Evolutionary conservation across 371 early-diverging fungal genomes (phyloP).

Genomic region (Smittium mucronatum): DNA sequence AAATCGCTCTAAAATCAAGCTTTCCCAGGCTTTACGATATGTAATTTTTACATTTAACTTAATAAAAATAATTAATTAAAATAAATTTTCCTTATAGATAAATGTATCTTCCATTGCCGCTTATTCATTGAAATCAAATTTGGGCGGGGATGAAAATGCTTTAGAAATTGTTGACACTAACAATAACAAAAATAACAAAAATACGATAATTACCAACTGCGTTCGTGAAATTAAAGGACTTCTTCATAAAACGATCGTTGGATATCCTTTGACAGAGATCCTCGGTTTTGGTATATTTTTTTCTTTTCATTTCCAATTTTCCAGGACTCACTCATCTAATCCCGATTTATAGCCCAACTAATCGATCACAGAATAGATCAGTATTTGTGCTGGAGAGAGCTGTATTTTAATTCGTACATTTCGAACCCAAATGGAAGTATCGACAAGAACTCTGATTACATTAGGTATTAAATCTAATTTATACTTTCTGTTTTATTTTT

Average conservation of each 20-base stretch:
- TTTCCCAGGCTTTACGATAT: not conserved
- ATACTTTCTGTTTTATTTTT: too few species aligned
- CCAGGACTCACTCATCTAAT: too few species aligned
- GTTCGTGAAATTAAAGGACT: not conserved
- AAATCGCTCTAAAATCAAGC: not conserved
- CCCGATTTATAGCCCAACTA: constrained; percentile 19
- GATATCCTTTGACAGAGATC: not conserved
- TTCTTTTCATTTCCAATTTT: constrained; percentile 6
- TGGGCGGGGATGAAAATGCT: not conserved
- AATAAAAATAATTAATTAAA: too few species aligned
- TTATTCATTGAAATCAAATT: not conserved
- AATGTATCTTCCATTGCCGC: not conserved
- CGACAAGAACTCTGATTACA: constrained; percentile 29
- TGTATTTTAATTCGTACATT: constrained; percentile 17
- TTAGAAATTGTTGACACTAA: too few species aligned
- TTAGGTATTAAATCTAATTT: constrained; percentile 49
- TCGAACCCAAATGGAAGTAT: constrained; percentile 12
- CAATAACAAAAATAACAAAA: too few species aligned
- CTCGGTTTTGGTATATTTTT: constrained; percentile 1
- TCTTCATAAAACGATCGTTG: not conserved
- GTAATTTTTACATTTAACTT: not conserved
- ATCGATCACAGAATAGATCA: constrained; percentile 28
- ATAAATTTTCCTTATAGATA: not conserved
- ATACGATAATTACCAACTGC: too few species aligned
- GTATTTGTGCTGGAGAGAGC: constrained; percentile 18